Base-by-base conservation (phyloP, 768 basidiomycete species). In the Boletellus emodensis region DNA sequence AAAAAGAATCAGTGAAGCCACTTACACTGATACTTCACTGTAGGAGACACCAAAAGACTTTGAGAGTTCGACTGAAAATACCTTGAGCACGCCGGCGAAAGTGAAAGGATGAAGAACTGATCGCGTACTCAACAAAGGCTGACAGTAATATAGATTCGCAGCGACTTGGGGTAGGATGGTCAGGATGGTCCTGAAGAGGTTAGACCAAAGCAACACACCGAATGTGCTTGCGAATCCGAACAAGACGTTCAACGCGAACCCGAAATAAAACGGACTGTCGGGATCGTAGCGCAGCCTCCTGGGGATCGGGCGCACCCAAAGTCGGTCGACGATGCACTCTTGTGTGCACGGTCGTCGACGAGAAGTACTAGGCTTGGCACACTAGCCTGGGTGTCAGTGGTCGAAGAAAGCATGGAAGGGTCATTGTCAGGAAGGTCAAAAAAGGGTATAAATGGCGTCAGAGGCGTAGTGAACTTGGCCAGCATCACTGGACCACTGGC, bases 101-200 rank as follows among this genome's bases (percentile, higher is more conserved):
- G 2, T 6, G 0, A 14, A 56, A 26, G 54, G 70, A 26, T 26
- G 24, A 26, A 26, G 6, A 26, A 7, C 6, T 26, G 24, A 26
- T 76, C 54, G 11, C 11, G 11, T 63, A 82, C 89, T 87, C 12
- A 91, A 68, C 57, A 93, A 63, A 0, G 90, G 90, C 70, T 90
- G 87, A 53, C 83, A 86, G 56, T 91, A 93, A 61, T 91, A 92
- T 40, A 92, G 62, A 60, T 92, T 92, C n/a, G 81, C 78, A 12
- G 82, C 82, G 37, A 71, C 84, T 85, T 30, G 30, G 30, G 24
- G 30, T 26, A n/a, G n/a, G n/a, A n/a, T n/a, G 10, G 13, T 62
- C 17, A 54, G n/a, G 17, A 30, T 24, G 24, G 24, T 22, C 35
- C 17, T 7, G 5, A 17, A 26, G 8, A 6, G 6, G 6, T 5